phyloP scores from a whole-genome alignment of 345 rosid species.

The Clarkia xantiana region DNA sequence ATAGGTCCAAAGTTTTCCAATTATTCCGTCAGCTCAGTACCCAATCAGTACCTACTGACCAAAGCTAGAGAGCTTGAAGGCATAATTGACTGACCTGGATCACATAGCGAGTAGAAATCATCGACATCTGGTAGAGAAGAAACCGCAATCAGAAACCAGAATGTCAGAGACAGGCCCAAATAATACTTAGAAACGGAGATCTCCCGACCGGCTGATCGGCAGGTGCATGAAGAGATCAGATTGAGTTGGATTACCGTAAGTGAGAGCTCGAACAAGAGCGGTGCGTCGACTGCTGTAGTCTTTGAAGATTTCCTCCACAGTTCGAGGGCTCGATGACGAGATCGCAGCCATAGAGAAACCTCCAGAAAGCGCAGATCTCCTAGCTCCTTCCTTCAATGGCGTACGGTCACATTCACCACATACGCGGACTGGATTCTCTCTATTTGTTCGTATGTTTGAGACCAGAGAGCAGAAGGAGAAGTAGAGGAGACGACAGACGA shows the following conservation, averaged over 20 bases:
- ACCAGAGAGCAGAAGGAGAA: too few relatives aligned
- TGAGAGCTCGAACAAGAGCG: slow-evolving; percentile 84
- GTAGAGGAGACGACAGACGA: too few relatives aligned
- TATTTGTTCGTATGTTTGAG: too few relatives aligned
- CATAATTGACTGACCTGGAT: slow-evolving; percentile 60
- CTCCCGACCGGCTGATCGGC: too few relatives aligned
- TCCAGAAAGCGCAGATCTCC: slow-evolving; percentile 1
- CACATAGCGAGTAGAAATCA: slow-evolving; percentile 75
- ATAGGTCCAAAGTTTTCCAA: too few relatives aligned
- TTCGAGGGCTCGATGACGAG: slow-evolving; percentile 52
- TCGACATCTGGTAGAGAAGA: slow-evolving; percentile 55
- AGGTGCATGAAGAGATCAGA: too few relatives aligned
- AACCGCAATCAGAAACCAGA: background rate
- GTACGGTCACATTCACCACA: slow-evolving; percentile 6
- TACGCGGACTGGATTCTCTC: too few relatives aligned
- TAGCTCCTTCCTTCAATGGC: background rate
- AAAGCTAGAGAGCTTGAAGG: background rate
- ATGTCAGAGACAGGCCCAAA: background rate
- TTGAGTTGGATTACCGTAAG: slow-evolving; percentile 29
- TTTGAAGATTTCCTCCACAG: slow-evolving; percentile 91
- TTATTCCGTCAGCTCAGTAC: background rate
- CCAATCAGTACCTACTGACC: background rate
- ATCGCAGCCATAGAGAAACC: slow-evolving; percentile 9
- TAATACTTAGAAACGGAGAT: slow-evolving; percentile 1
- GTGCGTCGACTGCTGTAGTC: slow-evolving; percentile 68